A percentile compares a stretch with the other conserved stretches of the same genome.
These are phyloP conservation scores for Anacardium occidentale DNA, from an alignment of 345 rosid species.

Conservation along the genomic window DNA sequence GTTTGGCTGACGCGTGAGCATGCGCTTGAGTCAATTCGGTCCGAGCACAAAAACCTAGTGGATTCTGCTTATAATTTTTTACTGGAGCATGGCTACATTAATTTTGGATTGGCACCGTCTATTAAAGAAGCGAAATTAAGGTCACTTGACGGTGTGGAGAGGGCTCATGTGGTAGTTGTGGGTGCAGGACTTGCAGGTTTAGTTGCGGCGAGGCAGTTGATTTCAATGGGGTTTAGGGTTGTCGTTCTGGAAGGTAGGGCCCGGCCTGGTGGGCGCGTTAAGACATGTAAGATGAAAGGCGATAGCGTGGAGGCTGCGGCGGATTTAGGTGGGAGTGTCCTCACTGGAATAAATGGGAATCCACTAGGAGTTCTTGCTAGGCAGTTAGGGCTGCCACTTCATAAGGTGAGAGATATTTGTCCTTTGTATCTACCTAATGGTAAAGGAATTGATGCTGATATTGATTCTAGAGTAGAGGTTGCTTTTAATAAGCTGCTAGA, in stretches of 20 bases:
- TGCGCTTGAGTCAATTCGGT: slow-evolving; percentile 70
- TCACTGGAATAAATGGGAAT: slow-evolving; percentile 92
- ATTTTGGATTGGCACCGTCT: slow-evolving; percentile 72
- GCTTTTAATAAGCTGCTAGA: slow-evolving; percentile 84
- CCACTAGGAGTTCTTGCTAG: slow-evolving; percentile 92
- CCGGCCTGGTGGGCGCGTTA: slow-evolving; percentile 86
- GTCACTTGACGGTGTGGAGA: slow-evolving; percentile 47
- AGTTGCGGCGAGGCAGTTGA: slow-evolving; percentile 81
- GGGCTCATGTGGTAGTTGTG: slow-evolving; percentile 72
- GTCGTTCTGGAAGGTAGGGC: slow-evolving; percentile 84
- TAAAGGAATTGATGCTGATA: slow-evolving; percentile 62
- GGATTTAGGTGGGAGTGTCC: slow-evolving; percentile 92
- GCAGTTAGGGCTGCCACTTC: slow-evolving; percentile 84
- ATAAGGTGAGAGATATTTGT: slow-evolving; percentile 92
- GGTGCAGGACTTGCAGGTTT: slow-evolving; percentile 91
- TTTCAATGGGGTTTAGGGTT: slow-evolving; percentile 86
- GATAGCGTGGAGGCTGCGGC: slow-evolving; percentile 78
- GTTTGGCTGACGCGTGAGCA: slow-evolving; percentile 75
- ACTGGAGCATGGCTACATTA: slow-evolving; percentile 80
- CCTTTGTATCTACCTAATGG: slow-evolving; percentile 90
- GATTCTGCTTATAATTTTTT: slow-evolving; percentile 73
- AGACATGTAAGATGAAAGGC: slow-evolving; percentile 75
- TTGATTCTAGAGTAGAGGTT: slow-evolving; percentile 79
- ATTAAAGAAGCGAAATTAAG: slow-evolving; percentile 67
- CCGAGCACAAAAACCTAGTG: slow-evolving; percentile 63